These are phyloP conservation scores for Vanrija humicola DNA, from an alignment of 1,284 basidiomycete genomes.

Conservation along the genomic window DNA sequence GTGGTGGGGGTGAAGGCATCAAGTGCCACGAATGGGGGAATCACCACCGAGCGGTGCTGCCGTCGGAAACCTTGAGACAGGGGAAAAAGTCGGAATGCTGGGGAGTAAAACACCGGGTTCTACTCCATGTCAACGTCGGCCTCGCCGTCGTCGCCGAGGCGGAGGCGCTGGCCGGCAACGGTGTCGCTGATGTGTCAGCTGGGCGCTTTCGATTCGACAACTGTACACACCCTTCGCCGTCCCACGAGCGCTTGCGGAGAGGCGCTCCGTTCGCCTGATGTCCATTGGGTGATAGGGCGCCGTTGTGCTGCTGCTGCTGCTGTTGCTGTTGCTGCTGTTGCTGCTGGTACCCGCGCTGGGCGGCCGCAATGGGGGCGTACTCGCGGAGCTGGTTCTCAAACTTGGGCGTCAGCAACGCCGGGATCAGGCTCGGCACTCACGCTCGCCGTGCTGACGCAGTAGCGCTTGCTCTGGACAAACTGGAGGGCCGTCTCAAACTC, in stretches of 20 bases:
- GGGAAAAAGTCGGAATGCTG: too few species aligned
- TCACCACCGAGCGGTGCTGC: too few species aligned
- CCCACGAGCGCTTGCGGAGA: conserved; percentile 11
- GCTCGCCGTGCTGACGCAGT: conserved; percentile 83
- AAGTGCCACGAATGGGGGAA: too few species aligned
- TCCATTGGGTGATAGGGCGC: background rate
- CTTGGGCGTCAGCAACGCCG: conserved; percentile 46
- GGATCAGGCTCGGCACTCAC: conserved; percentile 27
- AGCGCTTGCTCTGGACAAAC: conserved; percentile 80
- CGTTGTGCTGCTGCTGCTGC: too few species aligned
- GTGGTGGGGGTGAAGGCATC: too few species aligned
- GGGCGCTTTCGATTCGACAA: background rate
- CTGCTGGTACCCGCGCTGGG: conserved; percentile 14
- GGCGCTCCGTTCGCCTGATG: background rate
- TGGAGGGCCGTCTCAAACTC: conserved; percentile 74
- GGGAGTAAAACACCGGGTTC: too few species aligned
- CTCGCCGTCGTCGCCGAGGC: too few species aligned
- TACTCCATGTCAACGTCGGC: too few species aligned
- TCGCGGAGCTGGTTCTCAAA: conserved; percentile 86
- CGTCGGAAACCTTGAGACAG: too few species aligned
- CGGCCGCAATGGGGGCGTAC: conserved; percentile 73
- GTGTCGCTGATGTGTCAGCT: background rate
- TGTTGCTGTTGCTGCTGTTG: too few species aligned
- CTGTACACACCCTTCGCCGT: conserved; percentile 11
- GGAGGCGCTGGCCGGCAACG: too few species aligned